Percentiles rank a stretch among this genome's conserved stretches.
Conservation (phyloP, 176 grass and related monocot species). For the Oryza australiensis region DNA sequence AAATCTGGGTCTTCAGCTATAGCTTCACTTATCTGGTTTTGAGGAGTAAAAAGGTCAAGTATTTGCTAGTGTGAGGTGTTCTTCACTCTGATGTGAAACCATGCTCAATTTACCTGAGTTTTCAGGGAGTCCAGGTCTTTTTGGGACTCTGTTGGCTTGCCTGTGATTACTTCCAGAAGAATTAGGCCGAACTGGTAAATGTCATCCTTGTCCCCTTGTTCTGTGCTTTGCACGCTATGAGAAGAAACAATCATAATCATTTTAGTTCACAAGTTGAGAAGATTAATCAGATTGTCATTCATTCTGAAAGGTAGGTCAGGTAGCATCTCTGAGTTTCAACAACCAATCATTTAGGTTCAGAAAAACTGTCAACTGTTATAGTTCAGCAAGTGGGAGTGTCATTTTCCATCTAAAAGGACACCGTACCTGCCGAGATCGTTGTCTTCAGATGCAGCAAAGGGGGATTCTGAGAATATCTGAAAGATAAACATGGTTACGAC, state of each 20-base stretch:
- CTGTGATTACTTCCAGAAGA: conserved; percentile 87
- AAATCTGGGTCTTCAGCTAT: conserved; percentile 50
- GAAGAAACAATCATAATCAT: conserved; percentile 14
- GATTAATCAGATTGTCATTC: background rate
- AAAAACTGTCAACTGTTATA: conserved; percentile 13
- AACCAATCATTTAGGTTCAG: conserved; percentile 21
- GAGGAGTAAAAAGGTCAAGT: background rate
- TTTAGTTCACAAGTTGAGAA: background rate
- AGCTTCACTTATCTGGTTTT: conserved; percentile 47
- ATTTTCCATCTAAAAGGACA: conserved; percentile 35
- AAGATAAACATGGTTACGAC: conserved; percentile 38
- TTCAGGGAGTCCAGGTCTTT: conserved; percentile 59
- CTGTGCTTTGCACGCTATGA: conserved; percentile 36
- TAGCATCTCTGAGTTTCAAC: conserved; percentile 12
- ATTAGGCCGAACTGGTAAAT: conserved; percentile 88
- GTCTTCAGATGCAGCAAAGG: conserved; percentile 54
- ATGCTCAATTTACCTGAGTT: conserved; percentile 50
- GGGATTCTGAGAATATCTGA: conserved; percentile 62
- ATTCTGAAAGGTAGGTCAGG: background rate
- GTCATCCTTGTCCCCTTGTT: conserved; percentile 66
- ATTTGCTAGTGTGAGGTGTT: background rate
- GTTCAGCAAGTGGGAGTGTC: conserved; percentile 14
- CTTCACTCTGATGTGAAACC: background rate
- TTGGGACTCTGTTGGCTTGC: conserved; percentile 54
- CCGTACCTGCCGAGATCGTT: conserved; percentile 60